These are phyloP conservation scores for Umbelopsis sp. DNA, from an alignment of 192 early-diverging fungal species.

Conservation along the genomic window DNA sequence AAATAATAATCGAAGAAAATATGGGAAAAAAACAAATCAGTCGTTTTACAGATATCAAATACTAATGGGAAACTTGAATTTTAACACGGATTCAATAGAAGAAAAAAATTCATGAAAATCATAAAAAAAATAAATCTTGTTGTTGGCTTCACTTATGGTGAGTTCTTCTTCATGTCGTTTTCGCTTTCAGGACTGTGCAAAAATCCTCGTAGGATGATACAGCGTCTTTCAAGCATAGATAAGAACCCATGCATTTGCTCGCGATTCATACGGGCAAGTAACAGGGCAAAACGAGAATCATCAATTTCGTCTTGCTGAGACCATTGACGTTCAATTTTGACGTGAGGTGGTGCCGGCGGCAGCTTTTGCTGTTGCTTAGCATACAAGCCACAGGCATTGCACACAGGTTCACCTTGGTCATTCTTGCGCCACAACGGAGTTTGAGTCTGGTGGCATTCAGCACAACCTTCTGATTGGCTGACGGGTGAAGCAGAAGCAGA, in stretches of 20 bases:
- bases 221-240: slow-evolving; percentile 56
- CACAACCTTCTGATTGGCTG: slow-evolving; percentile 44
- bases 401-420: slow-evolving; percentile 71
- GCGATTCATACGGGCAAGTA: slow-evolving; percentile 46
- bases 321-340: slow-evolving; percentile 53
- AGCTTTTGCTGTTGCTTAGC: slow-evolving; percentile 58
- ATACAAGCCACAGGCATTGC: slow-evolving; percentile 80
- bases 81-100: neutral
- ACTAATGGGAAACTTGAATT: too few relatives aligned
- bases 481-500: slow-evolving; percentile 11
- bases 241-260: slow-evolving; percentile 59
- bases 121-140: neutral
- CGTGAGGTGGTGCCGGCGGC: slow-evolving; percentile 46
- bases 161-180: neutral
- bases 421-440: slow-evolving; percentile 86
- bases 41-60: too few relatives aligned
- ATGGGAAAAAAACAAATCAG: neutral
- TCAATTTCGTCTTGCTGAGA: slow-evolving; percentile 33
- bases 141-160: too few relatives aligned
- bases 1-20: neutral
- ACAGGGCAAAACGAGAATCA: slow-evolving; percentile 33
- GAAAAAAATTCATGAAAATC: neutral
- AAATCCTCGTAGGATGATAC: slow-evolving; percentile 44
- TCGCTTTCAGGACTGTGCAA: slow-evolving; percentile 18
- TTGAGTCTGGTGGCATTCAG: slow-evolving; percentile 76